Conservation (phyloP, 2,329 filamentous ascomycete genomes). For the Ophiostoma himal-ulmi region DNA sequence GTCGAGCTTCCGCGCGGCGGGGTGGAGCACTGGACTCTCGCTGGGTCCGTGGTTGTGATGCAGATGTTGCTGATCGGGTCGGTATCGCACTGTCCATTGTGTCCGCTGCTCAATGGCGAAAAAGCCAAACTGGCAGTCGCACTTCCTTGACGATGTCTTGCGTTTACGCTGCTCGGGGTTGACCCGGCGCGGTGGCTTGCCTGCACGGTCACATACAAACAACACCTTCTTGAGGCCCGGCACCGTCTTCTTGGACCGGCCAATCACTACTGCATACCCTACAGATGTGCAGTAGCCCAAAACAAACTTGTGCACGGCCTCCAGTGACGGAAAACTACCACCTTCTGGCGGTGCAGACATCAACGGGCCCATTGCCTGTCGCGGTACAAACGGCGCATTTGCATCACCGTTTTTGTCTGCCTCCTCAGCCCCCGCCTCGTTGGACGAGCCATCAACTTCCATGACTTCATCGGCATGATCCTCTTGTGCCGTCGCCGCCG, state of each 20-base stretch:
- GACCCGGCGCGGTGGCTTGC: conserved; percentile 56
- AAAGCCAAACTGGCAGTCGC: conserved; percentile 64
- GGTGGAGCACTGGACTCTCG: conserved; percentile 60
- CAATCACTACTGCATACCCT: conserved; percentile 63
- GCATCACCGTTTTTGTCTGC: conserved; percentile 33
- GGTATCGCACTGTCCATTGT: conserved; percentile 61
- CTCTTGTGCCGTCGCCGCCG: conserved; percentile 32
- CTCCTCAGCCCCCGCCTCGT: conserved; percentile 25
- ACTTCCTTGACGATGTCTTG: conserved; percentile 63
- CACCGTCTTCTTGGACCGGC: conserved; percentile 61
- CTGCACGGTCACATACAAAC: conserved; percentile 61
- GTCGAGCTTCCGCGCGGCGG: conserved; percentile 59
- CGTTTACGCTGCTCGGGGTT: conserved; percentile 59
- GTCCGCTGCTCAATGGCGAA: conserved; percentile 63
- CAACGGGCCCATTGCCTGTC: conserved; percentile 51
- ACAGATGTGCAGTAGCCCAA: conserved; percentile 61
- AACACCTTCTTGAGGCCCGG: conserved; percentile 62
- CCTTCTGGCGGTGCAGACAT: conserved; percentile 61
- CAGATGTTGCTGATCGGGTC: conserved; percentile 53
- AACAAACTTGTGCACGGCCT: conserved; percentile 59
- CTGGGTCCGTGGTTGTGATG: conserved; percentile 61
- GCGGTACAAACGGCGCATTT: conserved; percentile 41
- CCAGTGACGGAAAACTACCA: conserved; percentile 57
- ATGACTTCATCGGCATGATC: conserved; percentile 44
- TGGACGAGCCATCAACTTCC: conserved; percentile 42